Conservation (phyloP, 371 early-diverging fungal species). For the Synchytrium microbalum region DNA sequence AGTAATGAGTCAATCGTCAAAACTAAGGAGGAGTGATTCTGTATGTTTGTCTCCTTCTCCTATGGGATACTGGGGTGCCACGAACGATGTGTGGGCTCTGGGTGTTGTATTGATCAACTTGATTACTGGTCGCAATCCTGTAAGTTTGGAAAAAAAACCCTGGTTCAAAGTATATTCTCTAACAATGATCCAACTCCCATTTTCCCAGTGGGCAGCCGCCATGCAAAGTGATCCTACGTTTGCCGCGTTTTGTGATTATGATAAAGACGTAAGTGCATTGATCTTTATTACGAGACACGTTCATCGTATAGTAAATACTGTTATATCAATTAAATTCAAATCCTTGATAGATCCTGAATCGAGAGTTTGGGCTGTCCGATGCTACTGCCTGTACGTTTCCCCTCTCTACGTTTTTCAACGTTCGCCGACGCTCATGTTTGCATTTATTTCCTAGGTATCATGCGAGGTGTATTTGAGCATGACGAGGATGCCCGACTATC, state of each 20-base stretch:
- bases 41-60: not conserved
- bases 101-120: slow-evolving; percentile 71
- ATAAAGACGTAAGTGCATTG: too few relatives aligned
- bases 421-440: too few relatives aligned
- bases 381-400: too few relatives aligned
- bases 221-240: not conserved
- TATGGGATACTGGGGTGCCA: not conserved
- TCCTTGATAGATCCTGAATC: not conserved
- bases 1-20: not conserved
- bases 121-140: slow-evolving; percentile 70
- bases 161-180: too few relatives aligned
- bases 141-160: too few relatives aligned
- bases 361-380: not conserved
- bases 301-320: too few relatives aligned
- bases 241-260: not conserved
- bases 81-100: slow-evolving; percentile 52
- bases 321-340: too few relatives aligned
- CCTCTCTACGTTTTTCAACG: too few relatives aligned
- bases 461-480: not conserved
- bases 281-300: too few relatives aligned
- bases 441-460: too few relatives aligned
- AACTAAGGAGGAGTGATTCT: not conserved
- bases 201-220: not conserved
- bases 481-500: not conserved
- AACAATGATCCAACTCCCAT: too few relatives aligned